phyloP scores from a whole-genome alignment of 139 green algal genomes.

The Picochlorum sp. region DNA sequence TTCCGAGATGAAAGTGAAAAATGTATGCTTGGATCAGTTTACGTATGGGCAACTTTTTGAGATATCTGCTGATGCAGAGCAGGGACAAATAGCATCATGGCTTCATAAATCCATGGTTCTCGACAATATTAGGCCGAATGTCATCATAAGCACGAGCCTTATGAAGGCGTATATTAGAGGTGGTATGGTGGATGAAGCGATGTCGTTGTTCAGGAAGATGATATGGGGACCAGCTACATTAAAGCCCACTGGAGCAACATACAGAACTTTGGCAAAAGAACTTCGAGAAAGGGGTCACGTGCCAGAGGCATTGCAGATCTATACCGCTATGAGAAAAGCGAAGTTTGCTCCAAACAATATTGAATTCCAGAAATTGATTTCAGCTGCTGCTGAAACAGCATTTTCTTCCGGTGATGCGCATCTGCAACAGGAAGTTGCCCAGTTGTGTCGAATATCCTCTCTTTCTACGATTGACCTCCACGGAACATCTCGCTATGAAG shows the following conservation, averaged over 20 bases:
- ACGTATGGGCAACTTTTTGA: constrained; percentile 40
- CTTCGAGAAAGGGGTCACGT: constrained; percentile 20
- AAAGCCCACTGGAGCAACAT: constrained; percentile 28
- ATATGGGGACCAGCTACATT: constrained; percentile 20
- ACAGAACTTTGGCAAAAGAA: constrained; percentile 15
- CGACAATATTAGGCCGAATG: constrained; percentile 20
- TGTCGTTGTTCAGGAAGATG: constrained; percentile 39
- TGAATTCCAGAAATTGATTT: constrained; percentile 38
- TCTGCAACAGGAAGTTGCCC: constrained; percentile 7
- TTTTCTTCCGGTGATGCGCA: constrained; percentile 17
- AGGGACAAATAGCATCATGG: constrained; percentile 2
- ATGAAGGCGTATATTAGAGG: constrained; percentile 33
- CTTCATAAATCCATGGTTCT: constrained; percentile 10
- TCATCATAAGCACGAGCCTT: constrained; percentile 22
- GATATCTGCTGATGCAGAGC: constrained; percentile 16
- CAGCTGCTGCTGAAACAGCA: constrained; percentile 25
- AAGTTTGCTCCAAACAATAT: constrained; percentile 15
- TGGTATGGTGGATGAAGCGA: constrained; percentile 27
- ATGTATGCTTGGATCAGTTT: constrained; percentile 37
- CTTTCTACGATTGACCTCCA: constrained; percentile 33
- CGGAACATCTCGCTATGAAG: constrained; percentile 28
- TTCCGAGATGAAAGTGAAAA: constrained; percentile 17
- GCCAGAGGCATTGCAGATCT: constrained; percentile 28
- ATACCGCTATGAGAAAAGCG: constrained; percentile 29
- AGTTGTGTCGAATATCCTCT: constrained; percentile 5